Conservation (phyloP, 345 rosid genomes). For the Murraya paniculata region DNA sequence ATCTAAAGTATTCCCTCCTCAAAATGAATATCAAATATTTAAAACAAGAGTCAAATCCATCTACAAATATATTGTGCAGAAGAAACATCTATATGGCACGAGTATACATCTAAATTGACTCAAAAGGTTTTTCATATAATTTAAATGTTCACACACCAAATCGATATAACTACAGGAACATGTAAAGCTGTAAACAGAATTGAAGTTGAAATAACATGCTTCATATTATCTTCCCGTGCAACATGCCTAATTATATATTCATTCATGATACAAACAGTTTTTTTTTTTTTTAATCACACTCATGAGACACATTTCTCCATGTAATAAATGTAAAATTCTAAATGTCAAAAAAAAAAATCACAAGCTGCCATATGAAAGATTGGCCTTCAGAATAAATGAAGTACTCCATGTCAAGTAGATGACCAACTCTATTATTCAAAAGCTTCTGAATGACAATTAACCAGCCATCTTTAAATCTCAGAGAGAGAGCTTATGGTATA, state of each 20-base stretch:
- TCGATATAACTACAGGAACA: neutral
- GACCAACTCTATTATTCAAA: neutral
- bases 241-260: neutral
- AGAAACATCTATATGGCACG: neutral
- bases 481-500: neutral
- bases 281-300: neutral
- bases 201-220: neutral
- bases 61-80: neutral
- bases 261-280: neutral
- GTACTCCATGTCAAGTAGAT: neutral
- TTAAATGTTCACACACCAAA: neutral
- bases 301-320: neutral
- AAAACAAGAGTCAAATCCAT: neutral
- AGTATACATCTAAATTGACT: neutral
- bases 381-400: neutral
- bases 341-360: neutral
- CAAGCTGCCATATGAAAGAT: neutral
- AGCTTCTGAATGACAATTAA: neutral
- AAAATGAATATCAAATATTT: neutral
- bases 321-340: neutral
- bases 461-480: neutral
- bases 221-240: neutral
- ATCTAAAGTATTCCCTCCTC: neutral
- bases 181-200: neutral
- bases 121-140: neutral